phyloP scores from a whole-genome alignment of 2,329 filamentous ascomycete genomes.

The Madurella mycetomatis region DNA sequence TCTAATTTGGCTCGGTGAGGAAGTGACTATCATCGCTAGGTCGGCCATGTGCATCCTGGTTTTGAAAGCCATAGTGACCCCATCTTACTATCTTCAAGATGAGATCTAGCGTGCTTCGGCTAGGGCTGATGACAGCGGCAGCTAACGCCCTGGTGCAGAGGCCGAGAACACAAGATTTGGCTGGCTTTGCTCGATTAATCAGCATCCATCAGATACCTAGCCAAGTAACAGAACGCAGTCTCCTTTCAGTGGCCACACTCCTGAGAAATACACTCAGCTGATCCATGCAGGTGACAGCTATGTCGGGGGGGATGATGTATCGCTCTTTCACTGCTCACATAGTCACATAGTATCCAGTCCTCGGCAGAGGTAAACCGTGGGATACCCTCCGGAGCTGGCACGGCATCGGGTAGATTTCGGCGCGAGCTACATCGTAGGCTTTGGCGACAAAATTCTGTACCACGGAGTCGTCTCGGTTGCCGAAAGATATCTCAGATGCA shows the following conservation, averaged over 20 bases:
- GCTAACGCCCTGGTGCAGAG: conserved; percentile 9
- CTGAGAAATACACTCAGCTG: conserved; percentile 9
- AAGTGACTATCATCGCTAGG: background rate
- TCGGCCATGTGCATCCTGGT: conserved; percentile 1
- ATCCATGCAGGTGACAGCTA: conserved; percentile 8
- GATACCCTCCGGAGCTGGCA: background rate
- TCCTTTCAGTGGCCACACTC: background rate
- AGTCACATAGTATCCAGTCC: conserved; percentile 4
- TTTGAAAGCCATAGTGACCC: conserved; percentile 6
- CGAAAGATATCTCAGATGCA: conserved; percentile 1
- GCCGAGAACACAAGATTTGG: background rate
- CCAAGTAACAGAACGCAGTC: too few relatives aligned
- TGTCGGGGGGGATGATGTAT: conserved; percentile 5
- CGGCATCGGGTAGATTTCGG: conserved; percentile 8
- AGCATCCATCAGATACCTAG: too few relatives aligned
- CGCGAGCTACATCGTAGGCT: conserved; percentile 8
- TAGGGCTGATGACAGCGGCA: conserved; percentile 8
- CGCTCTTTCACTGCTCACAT: background rate
- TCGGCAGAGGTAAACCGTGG: conserved; percentile 9
- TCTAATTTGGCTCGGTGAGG: too few relatives aligned
- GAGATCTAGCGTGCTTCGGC: background rate
- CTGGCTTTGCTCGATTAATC: too few relatives aligned
- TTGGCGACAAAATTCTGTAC: conserved; percentile 5
- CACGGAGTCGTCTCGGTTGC: background rate
- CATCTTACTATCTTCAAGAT: conserved; percentile 2